Base-by-base conservation (phyloP, 169 alveolate species). In the Cryptosporidium sp. region DNA sequence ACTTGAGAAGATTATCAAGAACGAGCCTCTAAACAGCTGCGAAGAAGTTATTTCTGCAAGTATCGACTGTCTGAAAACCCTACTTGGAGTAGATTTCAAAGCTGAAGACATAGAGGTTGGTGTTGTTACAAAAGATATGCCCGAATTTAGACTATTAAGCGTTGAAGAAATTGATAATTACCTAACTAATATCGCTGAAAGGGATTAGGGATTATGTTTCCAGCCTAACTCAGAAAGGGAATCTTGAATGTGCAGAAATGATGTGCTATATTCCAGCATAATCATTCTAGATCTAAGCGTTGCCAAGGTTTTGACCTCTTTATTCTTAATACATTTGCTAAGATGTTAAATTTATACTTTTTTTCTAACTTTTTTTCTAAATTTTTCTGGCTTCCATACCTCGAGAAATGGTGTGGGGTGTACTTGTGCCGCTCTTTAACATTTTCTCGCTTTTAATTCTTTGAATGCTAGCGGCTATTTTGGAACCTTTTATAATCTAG, bases 101-200 rank as follows among this genome's bases (percentile, higher is more conserved):
- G 95, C 98, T n/a, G 93, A 92, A 60, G 97, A 95, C 75, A 96
- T 97, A 52, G 99, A 97, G 91, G 95, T 96, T 67, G 99, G 97
- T 7, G 91, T 97, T 44, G 96, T 95, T 53, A 95, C 98, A 35
- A 85, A 75, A 42, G 94, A 92, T 33, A 93, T 93, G 87, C 97
- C 96, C 1, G 91, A 91, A 71, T 96, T 97, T 91, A 93, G 96
- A 68, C 96, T 93, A 58, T 94, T 97, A 48, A 84, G 95, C 53
- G 97, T 94, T 85, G 91, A 91, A 52, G 98, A 95, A 85, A 94
- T 96, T 51, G 98, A 96, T 56, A 87, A 92, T 65, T 94, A 93
- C 60, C 93, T 96, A 68, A 95, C 97, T 58, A 93, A 75, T 72
- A 94, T 96, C 58, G 98, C 98, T 37, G 98, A 96, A 80, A 92